Evolutionary conservation across 257 asterid species (phyloP), one percentile per base, ranked within the genome.

Genomic region (Scutellaria baicalensis): DNA sequence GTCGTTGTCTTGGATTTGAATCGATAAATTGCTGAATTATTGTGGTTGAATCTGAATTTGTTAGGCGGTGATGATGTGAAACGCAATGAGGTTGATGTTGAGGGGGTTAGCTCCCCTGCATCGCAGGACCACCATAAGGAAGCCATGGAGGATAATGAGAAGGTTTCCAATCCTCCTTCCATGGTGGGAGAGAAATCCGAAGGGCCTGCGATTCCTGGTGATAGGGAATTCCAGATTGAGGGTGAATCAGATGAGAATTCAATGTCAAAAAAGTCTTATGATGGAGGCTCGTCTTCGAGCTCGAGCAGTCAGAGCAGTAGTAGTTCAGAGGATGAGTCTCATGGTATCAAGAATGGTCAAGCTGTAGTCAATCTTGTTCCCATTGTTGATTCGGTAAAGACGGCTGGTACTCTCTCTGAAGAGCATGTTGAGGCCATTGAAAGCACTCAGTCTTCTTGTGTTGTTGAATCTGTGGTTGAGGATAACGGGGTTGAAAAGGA

Each of bases 291-390:
- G 1, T 80, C 71, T 1, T 71, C 70, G 58, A 73, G 85, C 72
- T 79, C 83, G 5, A 61, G 75, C 56, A 71, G 84, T 21, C 69
- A 84, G 58, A 71, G 75, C 55, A 48, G 79, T 76, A 76, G 72
- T 75, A 57, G 77, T 56, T 84, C 88, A 33, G 88, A 64, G 57
- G 88, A 83, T 45, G 88, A 85, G 76, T 59, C 80, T 55, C 71
- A 43, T 42, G 72, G 47, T 45, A 36, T 44, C 59, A 61, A 82
- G 69, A 66, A 50, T 47, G 67, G 66, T 61, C 51, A 55, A 61
- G 70, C 72, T 31, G 79, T 38, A 50, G 66, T 39, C 21, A 74
- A 78, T 55, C 12, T 44, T 63, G 47, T 75, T 52, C 69, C 80
- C 16, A 66, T 73, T 77, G 74, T 64, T 60, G 82, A 64, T 70